Evolutionary conservation across 352 stramenopile species (phyloP).

Genomic region (Phytophthora cryptogea): DNA sequence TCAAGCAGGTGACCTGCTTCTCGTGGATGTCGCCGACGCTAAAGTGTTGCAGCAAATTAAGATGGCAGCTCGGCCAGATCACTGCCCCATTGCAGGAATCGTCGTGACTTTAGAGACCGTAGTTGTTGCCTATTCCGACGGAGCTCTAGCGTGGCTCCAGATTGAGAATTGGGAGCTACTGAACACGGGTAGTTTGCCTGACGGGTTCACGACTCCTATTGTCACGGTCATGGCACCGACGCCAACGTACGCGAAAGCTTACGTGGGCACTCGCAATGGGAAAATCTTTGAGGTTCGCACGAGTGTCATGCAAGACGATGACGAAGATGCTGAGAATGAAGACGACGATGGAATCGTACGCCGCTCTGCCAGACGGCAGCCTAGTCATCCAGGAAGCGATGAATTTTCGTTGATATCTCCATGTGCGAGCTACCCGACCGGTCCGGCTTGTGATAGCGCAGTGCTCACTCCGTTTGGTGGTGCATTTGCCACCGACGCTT

Average conservation of each 20-base stretch:
- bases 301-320: slow-evolving; percentile 53
- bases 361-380: not conserved
- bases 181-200: slow-evolving; percentile 38
- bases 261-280: slow-evolving; percentile 57
- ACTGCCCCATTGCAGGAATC: slow-evolving; percentile 45
- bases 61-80: slow-evolving; percentile 37
- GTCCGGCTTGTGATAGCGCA: slow-evolving; percentile 47
- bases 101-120: slow-evolving; percentile 61
- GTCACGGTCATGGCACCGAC: slow-evolving; percentile 50
- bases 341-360: slow-evolving; percentile 41
- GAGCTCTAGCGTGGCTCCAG: slow-evolving; percentile 52
- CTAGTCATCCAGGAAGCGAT: slow-evolving; percentile 4
- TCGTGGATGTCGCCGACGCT: slow-evolving; percentile 45
- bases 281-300: slow-evolving; percentile 73
- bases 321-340: slow-evolving; percentile 66
- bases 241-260: slow-evolving; percentile 60
- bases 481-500: slow-evolving; percentile 41
- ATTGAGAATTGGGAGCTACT: slow-evolving; percentile 50
- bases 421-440: slow-evolving; percentile 58
- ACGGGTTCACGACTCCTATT: slow-evolving; percentile 7
- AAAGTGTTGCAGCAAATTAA: slow-evolving; percentile 40
- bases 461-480: slow-evolving; percentile 64
- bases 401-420: slow-evolving; percentile 42
- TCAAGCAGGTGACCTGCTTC: slow-evolving; percentile 52
- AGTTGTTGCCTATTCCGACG: slow-evolving; percentile 56